phyloP scores from a whole-genome alignment of 805 yeast genomes.

The Hanseniaspora valbyensis region DNA sequence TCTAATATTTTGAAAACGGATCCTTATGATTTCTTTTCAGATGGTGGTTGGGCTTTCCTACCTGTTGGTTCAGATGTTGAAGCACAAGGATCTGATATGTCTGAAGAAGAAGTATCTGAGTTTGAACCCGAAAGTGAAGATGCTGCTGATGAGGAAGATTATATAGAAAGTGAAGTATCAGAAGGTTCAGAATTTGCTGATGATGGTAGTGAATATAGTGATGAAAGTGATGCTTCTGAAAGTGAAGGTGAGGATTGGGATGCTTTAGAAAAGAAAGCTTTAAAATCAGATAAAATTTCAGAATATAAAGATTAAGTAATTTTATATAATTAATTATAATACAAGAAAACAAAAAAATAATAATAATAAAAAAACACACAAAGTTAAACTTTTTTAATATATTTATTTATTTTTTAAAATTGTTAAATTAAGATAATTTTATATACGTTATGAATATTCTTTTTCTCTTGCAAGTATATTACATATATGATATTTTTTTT shows the following conservation, averaged over 20 bases:
- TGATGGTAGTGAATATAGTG: conserved; percentile 24
- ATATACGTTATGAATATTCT: too few species aligned
- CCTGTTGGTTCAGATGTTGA: conserved; percentile 79
- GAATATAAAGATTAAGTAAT: conserved; percentile 21
- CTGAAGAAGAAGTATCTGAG: conserved; percentile 56
- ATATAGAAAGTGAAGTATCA: conserved; percentile 29
- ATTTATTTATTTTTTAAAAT: too few species aligned
- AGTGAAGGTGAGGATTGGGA: conserved; percentile 34
- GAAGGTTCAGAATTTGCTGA: conserved; percentile 29
- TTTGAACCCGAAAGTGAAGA: conserved; percentile 37
- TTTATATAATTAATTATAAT: background rate
- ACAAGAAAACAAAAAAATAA: background rate
- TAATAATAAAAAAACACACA: background rate
- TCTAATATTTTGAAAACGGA: conserved; percentile 91
- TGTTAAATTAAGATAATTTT: too few species aligned
- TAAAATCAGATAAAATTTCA: conserved; percentile 31
- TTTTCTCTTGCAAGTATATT: too few species aligned
- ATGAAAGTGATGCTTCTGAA: conserved; percentile 24
- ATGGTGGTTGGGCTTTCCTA: conserved; percentile 94
- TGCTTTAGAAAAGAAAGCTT: conserved; percentile 32
- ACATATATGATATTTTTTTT: too few species aligned
- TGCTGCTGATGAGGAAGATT: conserved; percentile 34
- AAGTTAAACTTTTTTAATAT: background rate
- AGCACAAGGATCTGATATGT: conserved; percentile 56
- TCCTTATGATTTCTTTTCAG: conserved; percentile 85